Percentiles rank a stretch among this genome's conserved stretches.
These are phyloP conservation scores for Penicillium sp. DNA, from an alignment of 2,329 filamentous ascomycete genomes.

Conservation along the genomic window DNA sequence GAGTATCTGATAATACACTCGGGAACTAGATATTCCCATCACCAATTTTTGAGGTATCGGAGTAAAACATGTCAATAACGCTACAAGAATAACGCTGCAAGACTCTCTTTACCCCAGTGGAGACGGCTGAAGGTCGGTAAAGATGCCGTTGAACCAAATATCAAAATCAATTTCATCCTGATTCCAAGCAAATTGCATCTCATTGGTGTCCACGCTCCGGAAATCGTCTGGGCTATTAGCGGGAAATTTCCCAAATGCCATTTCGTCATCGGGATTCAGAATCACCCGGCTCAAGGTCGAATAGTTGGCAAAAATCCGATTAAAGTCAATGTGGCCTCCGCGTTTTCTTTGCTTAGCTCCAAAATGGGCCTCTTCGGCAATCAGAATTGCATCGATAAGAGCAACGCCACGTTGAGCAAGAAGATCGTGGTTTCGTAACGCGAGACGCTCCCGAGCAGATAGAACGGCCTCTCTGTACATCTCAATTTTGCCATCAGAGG, in stretches of 20 bases:
- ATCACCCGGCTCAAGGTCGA: slow-evolving; percentile 30
- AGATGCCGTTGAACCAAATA: slow-evolving; percentile 35
- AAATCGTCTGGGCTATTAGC: slow-evolving; percentile 21
- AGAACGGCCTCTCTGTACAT: slow-evolving; percentile 33
- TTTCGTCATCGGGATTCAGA: slow-evolving; percentile 24
- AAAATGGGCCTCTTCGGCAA: slow-evolving; percentile 23
- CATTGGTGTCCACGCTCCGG: slow-evolving; percentile 22
- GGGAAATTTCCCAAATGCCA: slow-evolving; percentile 22
- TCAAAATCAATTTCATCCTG: slow-evolving; percentile 36
- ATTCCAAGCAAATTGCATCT: slow-evolving; percentile 30
- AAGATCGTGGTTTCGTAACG: slow-evolving; percentile 28
- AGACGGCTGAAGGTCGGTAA: slow-evolving; percentile 26
- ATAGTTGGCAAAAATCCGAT: slow-evolving; percentile 31
- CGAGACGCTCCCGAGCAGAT: slow-evolving; percentile 31
- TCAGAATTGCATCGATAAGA: slow-evolving; percentile 35
- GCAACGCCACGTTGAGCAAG: slow-evolving; percentile 36
- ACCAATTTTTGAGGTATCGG: not conserved
- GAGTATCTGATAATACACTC: not conserved
- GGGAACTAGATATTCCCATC: not conserved
- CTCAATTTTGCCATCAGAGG: slow-evolving; percentile 22
- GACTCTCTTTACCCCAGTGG: not conserved
- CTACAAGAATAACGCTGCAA: not conserved
- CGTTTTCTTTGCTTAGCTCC: slow-evolving; percentile 14
- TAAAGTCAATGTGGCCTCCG: slow-evolving; percentile 26
- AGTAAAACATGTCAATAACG: not conserved